phyloP scores from a whole-genome alignment of 768 basidiomycete species.

The Pisolithus sp. region DNA sequence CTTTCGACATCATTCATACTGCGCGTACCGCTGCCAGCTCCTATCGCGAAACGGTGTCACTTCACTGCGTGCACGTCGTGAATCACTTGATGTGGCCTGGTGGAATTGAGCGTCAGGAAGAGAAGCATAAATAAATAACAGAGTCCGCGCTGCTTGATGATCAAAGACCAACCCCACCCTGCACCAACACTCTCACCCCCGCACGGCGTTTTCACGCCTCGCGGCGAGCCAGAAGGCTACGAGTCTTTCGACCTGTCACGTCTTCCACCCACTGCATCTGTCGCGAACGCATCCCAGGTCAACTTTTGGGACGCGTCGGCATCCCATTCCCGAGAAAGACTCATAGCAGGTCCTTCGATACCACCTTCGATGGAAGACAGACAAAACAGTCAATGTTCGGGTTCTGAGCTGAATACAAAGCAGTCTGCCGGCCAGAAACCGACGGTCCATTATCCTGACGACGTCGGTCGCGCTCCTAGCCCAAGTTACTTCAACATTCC shows the following conservation, averaged over 20 bases:
- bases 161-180: slow-evolving; percentile 10
- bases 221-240: slow-evolving; percentile 14
- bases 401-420: slow-evolving; percentile 8
- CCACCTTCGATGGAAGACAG: not conserved
- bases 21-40: too few relatives aligned
- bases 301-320: slow-evolving; percentile 19
- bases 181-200: slow-evolving; percentile 9
- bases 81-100: too few relatives aligned
- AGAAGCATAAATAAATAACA: not conserved
- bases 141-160: slow-evolving; percentile 2
- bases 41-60: too few relatives aligned
- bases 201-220: slow-evolving; percentile 6
- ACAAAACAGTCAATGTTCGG: slow-evolving; percentile 10
- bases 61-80: too few relatives aligned
- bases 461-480: slow-evolving; percentile 25
- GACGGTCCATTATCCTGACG: slow-evolving; percentile 50
- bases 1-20: too few relatives aligned
- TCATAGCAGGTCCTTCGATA: slow-evolving; percentile 8
- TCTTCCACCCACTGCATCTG: slow-evolving; percentile 35
- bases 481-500: slow-evolving; percentile 18
- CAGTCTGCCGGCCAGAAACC: slow-evolving; percentile 25
- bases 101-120: too few relatives aligned
- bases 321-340: slow-evolving; percentile 17
- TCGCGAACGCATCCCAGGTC: slow-evolving; percentile 30
- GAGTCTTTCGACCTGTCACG: slow-evolving; percentile 14